Base-by-base conservation (phyloP, 257 asterid genomes). In the Salvia rosmarinus region DNA sequence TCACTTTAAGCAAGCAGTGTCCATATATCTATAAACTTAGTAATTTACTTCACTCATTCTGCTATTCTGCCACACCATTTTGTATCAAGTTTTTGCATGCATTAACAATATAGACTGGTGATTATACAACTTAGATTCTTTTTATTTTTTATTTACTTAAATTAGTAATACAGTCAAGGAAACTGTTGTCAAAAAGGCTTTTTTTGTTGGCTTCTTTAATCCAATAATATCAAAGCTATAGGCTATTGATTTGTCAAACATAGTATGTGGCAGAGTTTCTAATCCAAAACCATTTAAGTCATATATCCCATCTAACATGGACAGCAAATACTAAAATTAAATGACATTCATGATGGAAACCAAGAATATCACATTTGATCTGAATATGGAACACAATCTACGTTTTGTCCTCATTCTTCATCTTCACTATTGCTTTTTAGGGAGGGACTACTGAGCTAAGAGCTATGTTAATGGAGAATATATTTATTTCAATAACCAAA, bases 61-160 rank as follows among this genome's bases (percentile, higher is more conserved):
- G 30, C 3, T 3, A 47, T 30, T 34, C 11, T 69, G 28, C 6
- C 9, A 37, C 19, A 69, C 20, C 32, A 13, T 35, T 69, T 12
- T 21, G 30, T 8, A 9, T 14, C 55, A 54, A n/a, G n/a, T n/a
- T n/a, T n/a, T n/a, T n/a, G n/a, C n/a, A 19, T 23, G 64, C 20
- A 55, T n/a, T 69, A 35, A 69, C 21, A n/a, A n/a, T n/a, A 55
- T 1, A 23, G 65, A 68, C 14, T 16, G 32, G 35, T 63, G 35
- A 63, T 23, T 54, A 25, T 25, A 25, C 30, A 25, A 3, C 30
- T 25, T 25, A 25, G 30, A 25, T 25, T n/a, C n/a, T n/a, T n/a
- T n/a, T n/a, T n/a, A n/a, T n/a, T n/a, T n/a, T n/a, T n/a, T n/a
- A n/a, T n/a, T n/a, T n/a, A n/a, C n/a, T n/a, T n/a, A n/a, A n/a